Conservation (phyloP, 345 rosid species). For the Euclidium syriacum region DNA sequence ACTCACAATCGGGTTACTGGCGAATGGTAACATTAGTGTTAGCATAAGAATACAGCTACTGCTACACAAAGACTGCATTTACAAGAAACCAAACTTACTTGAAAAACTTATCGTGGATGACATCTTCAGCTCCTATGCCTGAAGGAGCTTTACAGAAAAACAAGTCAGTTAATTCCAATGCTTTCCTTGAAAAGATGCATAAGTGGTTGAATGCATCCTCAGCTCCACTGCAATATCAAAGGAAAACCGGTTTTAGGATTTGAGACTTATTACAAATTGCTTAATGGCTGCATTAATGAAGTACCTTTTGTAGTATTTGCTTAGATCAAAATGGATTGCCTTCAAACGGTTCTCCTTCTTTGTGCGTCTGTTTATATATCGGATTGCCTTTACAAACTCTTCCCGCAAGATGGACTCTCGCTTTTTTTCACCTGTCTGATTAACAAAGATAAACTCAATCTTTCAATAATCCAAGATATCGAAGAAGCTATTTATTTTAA, state of each 20-base stretch:
- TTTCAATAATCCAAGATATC: constrained; percentile 6
- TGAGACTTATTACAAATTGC: background rate
- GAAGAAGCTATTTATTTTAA: background rate
- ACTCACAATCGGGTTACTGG: constrained; percentile 36
- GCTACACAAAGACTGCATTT: background rate
- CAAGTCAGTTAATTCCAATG: constrained; percentile 58
- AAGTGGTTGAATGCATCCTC: constrained; percentile 49
- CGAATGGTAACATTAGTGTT: constrained; percentile 27
- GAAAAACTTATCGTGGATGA: constrained; percentile 24
- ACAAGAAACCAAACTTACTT: constrained; percentile 47
- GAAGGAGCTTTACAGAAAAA: constrained; percentile 54
- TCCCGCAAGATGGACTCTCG: constrained; percentile 70
- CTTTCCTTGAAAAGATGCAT: constrained; percentile 29
- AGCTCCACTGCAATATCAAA: constrained; percentile 39
- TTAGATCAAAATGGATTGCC: constrained; percentile 79
- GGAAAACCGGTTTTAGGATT: background rate
- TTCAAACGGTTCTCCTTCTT: constrained; percentile 48
- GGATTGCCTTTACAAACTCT: constrained; percentile 71
- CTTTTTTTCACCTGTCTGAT: constrained; percentile 62
- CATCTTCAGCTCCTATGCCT: constrained; percentile 38
- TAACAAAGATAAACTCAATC: constrained; percentile 14
- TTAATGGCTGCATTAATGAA: background rate
- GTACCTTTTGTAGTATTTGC: constrained; percentile 61
- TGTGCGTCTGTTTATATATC: constrained; percentile 45
- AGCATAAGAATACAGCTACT: background rate